These are phyloP conservation scores for Candida ipomoeae DNA, from an alignment of 805 yeast species.

Conservation along the genomic window DNA sequence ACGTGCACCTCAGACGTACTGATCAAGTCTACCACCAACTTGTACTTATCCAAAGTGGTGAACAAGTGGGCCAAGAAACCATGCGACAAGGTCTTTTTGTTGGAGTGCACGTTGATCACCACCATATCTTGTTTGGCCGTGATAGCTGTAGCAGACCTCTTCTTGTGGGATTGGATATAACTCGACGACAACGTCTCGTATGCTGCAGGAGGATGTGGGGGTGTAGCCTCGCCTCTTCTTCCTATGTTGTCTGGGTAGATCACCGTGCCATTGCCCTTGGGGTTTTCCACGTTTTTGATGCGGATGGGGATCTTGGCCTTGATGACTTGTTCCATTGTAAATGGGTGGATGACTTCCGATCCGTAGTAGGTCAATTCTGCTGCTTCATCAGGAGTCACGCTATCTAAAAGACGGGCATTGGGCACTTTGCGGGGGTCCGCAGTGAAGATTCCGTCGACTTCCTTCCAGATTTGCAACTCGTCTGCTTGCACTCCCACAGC, in stretches of 20 bases:
- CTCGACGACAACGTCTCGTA: constrained; percentile 43
- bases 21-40: constrained; percentile 88
- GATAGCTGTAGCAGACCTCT: constrained; percentile 87
- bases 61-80: constrained; percentile 93
- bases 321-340: constrained; percentile 98
- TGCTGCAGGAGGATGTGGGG: constrained; percentile 91
- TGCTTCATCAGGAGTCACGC: constrained; percentile 98
- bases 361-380: constrained; percentile 98
- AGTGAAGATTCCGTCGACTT: constrained; percentile 97
- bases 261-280: constrained; percentile 87
- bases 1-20: constrained; percentile 98
- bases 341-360: constrained; percentile 96
- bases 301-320: constrained; percentile 94
- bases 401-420: constrained; percentile 74
- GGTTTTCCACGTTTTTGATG: constrained; percentile 93
- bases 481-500: constrained; percentile 93
- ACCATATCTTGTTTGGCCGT: constrained; percentile 91
- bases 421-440: constrained; percentile 97
- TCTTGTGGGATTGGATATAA: constrained; percentile 39
- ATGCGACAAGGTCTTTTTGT: constrained; percentile 86
- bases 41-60: constrained; percentile 75
- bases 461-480: constrained; percentile 97
- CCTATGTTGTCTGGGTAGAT: constrained; percentile 90
- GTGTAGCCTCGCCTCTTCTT: constrained; percentile 81
- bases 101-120: constrained; percentile 89